Base-by-base conservation (phyloP, 2,329 filamentous ascomycete species). In the Xylariaceae sp. region DNA sequence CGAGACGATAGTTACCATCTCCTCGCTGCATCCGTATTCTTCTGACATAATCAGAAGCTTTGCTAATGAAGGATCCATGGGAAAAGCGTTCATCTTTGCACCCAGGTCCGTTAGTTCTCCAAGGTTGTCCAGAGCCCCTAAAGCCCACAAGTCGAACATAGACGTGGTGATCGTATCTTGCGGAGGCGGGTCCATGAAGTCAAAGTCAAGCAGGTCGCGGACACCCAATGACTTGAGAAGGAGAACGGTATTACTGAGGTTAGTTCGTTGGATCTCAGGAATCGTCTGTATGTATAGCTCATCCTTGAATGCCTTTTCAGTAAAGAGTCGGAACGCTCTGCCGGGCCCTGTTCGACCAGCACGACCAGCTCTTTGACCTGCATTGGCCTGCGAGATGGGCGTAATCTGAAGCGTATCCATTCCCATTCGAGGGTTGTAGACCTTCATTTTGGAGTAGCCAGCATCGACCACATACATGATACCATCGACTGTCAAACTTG, bases 391-490 rank as follows among this genome's bases (percentile, higher is more conserved):
- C 2, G 92, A 97, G 56, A 99, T 95, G 0, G 94, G 94, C 0
- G 94, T 99, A 66, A 99, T 96, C 70, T 97, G 94, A 11, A 99
- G 83, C 0, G 93, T 97, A 70, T 99, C 94, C 94, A 99, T 99
- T 59, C 94, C 94, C 91, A 99, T 97, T 56, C 92, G 89, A 4
- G 94, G 92, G 69, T 99, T 99, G 76, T 97, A 99, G 3, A 99
- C 94, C 73, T 99, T 99, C 71, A 97, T 84, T 74, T 99, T 99
- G 1, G 92, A 96, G 74, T 93, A 99, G 0, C 94, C 94, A 1
- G 90, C 87, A 73, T 99, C 94, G 3, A 99, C 94, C 18, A 99
- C 94, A 69, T 96, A 99, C 88, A 97, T 97, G 75, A 99, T 99
- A 66, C 94, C 94, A 71, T 99, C 94, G 4, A 99, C 94, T 0